Evolutionary conservation across 1,284 basidiomycete genomes (phyloP).

Genomic region (Austroboletus niveus): DNA sequence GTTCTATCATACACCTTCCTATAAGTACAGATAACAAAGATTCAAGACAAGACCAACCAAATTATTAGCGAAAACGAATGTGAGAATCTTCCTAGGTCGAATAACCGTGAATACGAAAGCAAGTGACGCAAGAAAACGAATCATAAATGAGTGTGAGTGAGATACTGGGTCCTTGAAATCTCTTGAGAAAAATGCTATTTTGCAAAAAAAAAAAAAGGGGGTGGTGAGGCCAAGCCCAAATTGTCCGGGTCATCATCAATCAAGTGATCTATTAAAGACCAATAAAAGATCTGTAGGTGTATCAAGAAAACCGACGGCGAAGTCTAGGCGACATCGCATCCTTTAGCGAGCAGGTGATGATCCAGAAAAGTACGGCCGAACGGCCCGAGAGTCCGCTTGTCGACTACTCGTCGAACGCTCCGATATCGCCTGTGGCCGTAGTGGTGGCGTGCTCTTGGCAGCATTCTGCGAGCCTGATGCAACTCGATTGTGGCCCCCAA

Average conservation of each 20-base stretch:
- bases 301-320: neutral
- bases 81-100: conserved; percentile 10
- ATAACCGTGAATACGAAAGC: conserved; percentile 18
- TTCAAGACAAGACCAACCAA: conserved; percentile 11
- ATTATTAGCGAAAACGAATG: conserved; percentile 1
- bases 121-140: conserved; percentile 25
- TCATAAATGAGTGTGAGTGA: conserved; percentile 27
- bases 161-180: conserved; percentile 23
- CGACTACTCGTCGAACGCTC: conserved; percentile 21
- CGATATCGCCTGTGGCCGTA: conserved; percentile 14
- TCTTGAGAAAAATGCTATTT: conserved; percentile 9
- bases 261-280: conserved; percentile 6
- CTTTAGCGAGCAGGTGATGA: conserved; percentile 17
- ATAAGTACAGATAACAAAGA: conserved; percentile 33
- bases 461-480: conserved; percentile 11
- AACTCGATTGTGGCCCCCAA: conserved; percentile 22
- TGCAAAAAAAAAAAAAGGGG: neutral
- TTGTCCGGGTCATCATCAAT: conserved; percentile 17
- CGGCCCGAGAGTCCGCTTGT: conserved; percentile 20
- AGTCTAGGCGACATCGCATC: neutral
- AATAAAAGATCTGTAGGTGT: neutral
- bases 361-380: conserved; percentile 22
- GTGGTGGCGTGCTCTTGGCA: conserved; percentile 21
- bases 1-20: conserved; percentile 22
- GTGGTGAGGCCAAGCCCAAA: conserved; percentile 14